Evolutionary conservation across 208 protist genomes (phyloP).

Genomic region (Chromosphaera perkinsii): DNA sequence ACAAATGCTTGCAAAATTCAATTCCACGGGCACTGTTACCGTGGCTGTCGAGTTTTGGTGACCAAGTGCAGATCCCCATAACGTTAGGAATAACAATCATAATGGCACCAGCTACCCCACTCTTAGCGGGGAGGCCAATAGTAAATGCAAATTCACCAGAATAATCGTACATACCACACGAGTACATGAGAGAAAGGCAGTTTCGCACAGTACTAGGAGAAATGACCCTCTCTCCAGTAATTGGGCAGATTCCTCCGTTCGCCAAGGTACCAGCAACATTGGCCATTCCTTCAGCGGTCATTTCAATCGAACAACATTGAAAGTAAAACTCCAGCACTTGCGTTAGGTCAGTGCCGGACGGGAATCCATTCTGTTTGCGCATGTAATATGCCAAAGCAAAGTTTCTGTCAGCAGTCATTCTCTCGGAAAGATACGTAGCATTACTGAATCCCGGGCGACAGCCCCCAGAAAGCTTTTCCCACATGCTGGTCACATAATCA

Average conservation of each 20-base stretch:
- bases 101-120: slow-evolving; percentile 43
- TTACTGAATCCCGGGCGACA: slow-evolving; percentile 29
- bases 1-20: slow-evolving; percentile 9
- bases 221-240: slow-evolving; percentile 23
- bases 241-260: slow-evolving; percentile 33
- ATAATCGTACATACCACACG: slow-evolving; percentile 49
- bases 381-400: slow-evolving; percentile 35
- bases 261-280: slow-evolving; percentile 37
- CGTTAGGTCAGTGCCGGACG: slow-evolving; percentile 14
- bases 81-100: slow-evolving; percentile 46
- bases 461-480: not conserved
- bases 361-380: slow-evolving; percentile 30
- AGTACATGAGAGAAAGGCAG: slow-evolving; percentile 16
- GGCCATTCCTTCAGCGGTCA: slow-evolving; percentile 16
- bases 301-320: slow-evolving; percentile 35
- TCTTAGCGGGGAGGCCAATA: slow-evolving; percentile 41
- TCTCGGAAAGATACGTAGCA: slow-evolving; percentile 38
- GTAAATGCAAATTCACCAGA: slow-evolving; percentile 39
- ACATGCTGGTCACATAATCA: not conserved
- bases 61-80: slow-evolving; percentile 22
- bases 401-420: slow-evolving; percentile 37
- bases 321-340: slow-evolving; percentile 47
- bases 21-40: slow-evolving; percentile 20
- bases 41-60: not conserved
- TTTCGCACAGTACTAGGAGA: not conserved